Evolutionary conservation across 768 basidiomycete genomes (phyloP), one percentile per base, ranked within the genome.

Genomic region (Lactarius pseudohatsudake): DNA sequence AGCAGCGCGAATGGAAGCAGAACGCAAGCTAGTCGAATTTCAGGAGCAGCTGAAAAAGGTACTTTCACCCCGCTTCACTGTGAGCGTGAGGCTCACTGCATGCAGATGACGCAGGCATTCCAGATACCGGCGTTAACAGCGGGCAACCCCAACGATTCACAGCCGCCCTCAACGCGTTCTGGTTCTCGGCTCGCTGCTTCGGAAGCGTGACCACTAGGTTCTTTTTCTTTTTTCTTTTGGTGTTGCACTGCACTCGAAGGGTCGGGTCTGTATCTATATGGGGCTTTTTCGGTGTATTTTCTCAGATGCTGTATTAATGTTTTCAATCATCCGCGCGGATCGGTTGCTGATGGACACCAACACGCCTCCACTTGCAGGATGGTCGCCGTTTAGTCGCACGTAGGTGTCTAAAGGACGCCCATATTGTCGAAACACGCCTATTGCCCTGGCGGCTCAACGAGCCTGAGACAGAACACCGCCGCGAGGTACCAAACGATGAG

Each of bases 21-120:
- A 74, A 57, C 81, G 79, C 59, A 82, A 82, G 68, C 77, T 74
- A 26, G 65, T 82, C 79, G 82, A 82, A 75, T 77, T 81, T 74
- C 84, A 81, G 73, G 86, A 86, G 77, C 82, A 87, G 45, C 80
- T 81, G 70, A 78, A 74, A 9, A 81, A 82, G 66, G 70, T 90
- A 74, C 78, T 70, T 78, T 84, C 65, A 78, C 87, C 63, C 87
- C 86, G 40, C 55, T 64, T 50, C 13, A 53, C 11, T 22, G 47
- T 53, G 26, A 55, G 28, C 64, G 22, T 32, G n/a, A n/a, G 38
- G 32, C 56, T 64, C n/a, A 62, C 30, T 4, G 36, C 36, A 10
- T 20, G 16, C 41, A 68, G 72, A 75, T 71, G 70, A 72, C 38
- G 36, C 68, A 71, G 69, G 63, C 65, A 22, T 71, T 71, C 60